Evolutionary conservation across 176 grass and related monocot species (phyloP).

Genomic region (Chloris gayana): DNA sequence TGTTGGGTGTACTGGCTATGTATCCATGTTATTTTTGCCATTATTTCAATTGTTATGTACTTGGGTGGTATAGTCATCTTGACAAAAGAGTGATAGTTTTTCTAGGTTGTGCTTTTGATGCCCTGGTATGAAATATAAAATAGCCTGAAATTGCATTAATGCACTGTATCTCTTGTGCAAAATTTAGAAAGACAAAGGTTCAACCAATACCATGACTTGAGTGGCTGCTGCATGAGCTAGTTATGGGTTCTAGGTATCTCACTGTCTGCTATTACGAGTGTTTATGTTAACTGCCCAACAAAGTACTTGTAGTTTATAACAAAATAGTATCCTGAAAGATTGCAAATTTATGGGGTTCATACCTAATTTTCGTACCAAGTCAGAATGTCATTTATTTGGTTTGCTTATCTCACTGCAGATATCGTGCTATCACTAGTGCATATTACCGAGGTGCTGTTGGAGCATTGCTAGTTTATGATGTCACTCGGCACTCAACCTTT

Average conservation of each 20-base stretch:
- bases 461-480: conserved; percentile 79
- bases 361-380: neutral
- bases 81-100: neutral
- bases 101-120: too few relatives aligned
- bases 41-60: neutral
- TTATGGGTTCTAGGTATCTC: neutral
- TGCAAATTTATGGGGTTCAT: neutral
- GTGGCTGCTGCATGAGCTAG: neutral
- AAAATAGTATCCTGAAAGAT: neutral
- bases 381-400: neutral
- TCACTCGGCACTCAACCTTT: conserved; percentile 77
- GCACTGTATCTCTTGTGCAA: neutral
- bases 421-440: conserved; percentile 91
- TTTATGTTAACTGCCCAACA: neutral
- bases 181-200: neutral
- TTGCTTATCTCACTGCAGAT: conserved; percentile 49
- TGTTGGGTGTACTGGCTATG: neutral
- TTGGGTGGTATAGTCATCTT: neutral
- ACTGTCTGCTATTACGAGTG: neutral
- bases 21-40: conserved; percentile 6
- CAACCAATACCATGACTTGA: neutral
- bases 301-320: too few relatives aligned
- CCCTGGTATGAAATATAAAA: too few relatives aligned
- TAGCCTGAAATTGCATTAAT: neutral
- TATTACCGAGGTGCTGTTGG: conserved; percentile 92